Base-by-base conservation (phyloP, 257 asterid genomes). In the Agastache rugosa region DNA sequence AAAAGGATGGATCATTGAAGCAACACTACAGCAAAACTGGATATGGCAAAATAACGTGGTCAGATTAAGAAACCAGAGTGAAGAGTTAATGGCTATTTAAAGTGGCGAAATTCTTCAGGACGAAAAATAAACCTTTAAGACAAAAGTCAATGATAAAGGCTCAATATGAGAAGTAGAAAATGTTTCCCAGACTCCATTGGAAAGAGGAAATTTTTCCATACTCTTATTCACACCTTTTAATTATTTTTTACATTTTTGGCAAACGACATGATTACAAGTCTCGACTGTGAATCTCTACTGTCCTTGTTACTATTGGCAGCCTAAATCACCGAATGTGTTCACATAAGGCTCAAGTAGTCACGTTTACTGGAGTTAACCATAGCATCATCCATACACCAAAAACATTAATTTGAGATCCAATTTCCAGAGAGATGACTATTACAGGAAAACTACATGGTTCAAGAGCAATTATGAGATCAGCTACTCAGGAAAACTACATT, bases 1-100 rank as follows among this genome's bases (percentile, higher is more conserved):
- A 54, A 11, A 68, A 59, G 54, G 60, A 69, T n/a, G 20, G 9
- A 65, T 69, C 64, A 67, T 22, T 5, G 10, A 31, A 62, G 50
- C 37, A 67, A 23, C 31, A 69, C 60, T 44, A 31, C 8, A 54
- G 8, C 16, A 11, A 41, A 64, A 27, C 25, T 11, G 3, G 34
- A 3, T 11, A 5, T 5, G 11, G 19, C 5, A 41, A 64, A 39
- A 64, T 6, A 12, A 64, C 3, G 11, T 41, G 17, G 11, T 39
- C 5, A 15, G 31, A 11, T 41, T 17, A 11, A 63, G 50, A 63
- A 63, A 35, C 31, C 31, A 1, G 23, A 22, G 14, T 42, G 19
- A 12, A 65, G 3, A 23, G 20, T 65, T 3, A 23, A 11, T 0
- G 48, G 45, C 8, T 47, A 47, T 10, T 27, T 17, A 48, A 29